These are phyloP conservation scores for Oryza australiensis DNA, from an alignment of 176 grass and related monocot genomes.

Conservation along the genomic window DNA sequence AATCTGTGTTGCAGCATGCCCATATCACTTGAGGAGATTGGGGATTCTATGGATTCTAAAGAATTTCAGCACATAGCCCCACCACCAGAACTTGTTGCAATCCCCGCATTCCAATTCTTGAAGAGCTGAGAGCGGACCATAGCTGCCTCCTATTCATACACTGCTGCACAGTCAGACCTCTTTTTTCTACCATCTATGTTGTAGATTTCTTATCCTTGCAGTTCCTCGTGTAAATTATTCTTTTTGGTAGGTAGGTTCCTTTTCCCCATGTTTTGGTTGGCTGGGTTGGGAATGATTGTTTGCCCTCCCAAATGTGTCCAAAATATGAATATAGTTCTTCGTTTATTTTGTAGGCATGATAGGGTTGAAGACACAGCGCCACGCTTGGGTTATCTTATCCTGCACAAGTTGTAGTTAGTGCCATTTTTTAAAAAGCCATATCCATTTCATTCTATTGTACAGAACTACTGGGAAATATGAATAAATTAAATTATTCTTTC, in stretches of 20 bases:
- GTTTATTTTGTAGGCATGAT: slow-evolving; percentile 23
- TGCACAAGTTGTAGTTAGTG: not conserved
- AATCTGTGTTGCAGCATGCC: slow-evolving; percentile 64
- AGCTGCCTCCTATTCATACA: not conserved
- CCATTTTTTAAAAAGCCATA: slow-evolving; percentile 30
- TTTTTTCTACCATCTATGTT: slow-evolving; percentile 13
- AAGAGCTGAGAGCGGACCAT: slow-evolving; percentile 44
- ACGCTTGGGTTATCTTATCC: not conserved
- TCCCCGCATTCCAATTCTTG: slow-evolving; percentile 69
- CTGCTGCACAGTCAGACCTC: not conserved
- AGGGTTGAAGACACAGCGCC: not conserved
- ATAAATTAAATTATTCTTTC: slow-evolving; percentile 10
- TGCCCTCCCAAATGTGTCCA: slow-evolving; percentile 15
- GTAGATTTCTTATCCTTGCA: slow-evolving; percentile 27
- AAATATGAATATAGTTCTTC: not conserved
- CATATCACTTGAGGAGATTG: slow-evolving; percentile 74
- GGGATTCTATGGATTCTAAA: slow-evolving; percentile 63
- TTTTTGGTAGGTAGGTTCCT: slow-evolving; percentile 35
- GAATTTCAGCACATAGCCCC: slow-evolving; percentile 59
- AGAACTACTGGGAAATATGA: slow-evolving; percentile 20
- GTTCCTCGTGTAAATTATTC: slow-evolving; percentile 39
- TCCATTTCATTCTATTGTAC: slow-evolving; percentile 26
- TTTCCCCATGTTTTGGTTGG: slow-evolving; percentile 23
- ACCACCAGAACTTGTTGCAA: slow-evolving; percentile 61
- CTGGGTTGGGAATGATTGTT: slow-evolving; percentile 33